Evolutionary conservation across 257 asterid species (phyloP), one percentile per base, ranked within the genome.

Genomic region (Thymus mandschuricus): DNA sequence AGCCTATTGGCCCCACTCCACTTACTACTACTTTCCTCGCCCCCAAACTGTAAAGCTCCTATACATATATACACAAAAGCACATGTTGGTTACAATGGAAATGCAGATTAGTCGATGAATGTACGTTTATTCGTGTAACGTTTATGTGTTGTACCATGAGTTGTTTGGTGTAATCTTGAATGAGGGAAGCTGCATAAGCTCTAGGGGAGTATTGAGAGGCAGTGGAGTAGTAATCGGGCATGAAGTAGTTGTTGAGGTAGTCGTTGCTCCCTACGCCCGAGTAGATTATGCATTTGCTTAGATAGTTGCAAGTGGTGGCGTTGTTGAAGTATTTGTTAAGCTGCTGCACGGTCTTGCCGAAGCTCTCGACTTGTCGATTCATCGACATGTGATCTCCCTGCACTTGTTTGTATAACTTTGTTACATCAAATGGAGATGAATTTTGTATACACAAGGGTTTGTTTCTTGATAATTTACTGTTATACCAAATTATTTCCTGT

Each of bases 251-350:
- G 89, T 92, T 92, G 65, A 90, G 91, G 69, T 92, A 92, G 79
- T 92, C 97, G 64, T 92, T 90, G 89, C 96, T 90, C 71, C 97
- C 98, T 71, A 90, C 62, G 54, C 98, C 98, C 1, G 89, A 78
- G 84, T 92, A 92, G 63, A 84, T 70, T 1, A 92, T 84, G 85
- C 98, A 92, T 46, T 82, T 88, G 85, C 91, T 86, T 34, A 92
- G 84, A 67, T 90, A 84, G 63, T 68, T 69, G 34, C 82, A 82
- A 3, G 87, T 70, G 8, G 92, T 78, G 59, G 48, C 48, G 45
- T 69, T 72, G 13, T 3, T 78, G 56, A 92, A 90, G 58, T 73
- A 83, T 69, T 87, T 85, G 12, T 87, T 75, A 68, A 92, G 43
- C 63, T 66, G 79, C 69, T 78, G 82, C 70, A 84, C 96, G 0